Evolutionary conservation across 768 basidiomycete species (phyloP), one percentile per base, ranked within the genome.

Genomic region (Aureoboletus auriporus): DNA sequence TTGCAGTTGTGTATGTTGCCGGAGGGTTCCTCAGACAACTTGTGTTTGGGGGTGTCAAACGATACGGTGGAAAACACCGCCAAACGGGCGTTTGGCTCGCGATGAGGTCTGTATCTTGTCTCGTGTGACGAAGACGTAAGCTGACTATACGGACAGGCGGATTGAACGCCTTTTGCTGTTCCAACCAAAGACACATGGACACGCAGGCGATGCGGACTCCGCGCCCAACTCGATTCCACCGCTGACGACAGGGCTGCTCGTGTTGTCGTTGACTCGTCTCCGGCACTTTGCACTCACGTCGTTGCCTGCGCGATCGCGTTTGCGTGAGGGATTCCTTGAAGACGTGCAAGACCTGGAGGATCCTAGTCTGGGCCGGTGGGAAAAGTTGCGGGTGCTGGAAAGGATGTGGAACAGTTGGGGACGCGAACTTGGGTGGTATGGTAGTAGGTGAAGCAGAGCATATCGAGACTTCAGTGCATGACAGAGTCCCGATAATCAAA

Each of bases 341-440:
- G 94, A 98, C 59, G 78, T 96, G 1, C 72, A 75, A 28, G 85
- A 92, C 65, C 64, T 97, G 44, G 92, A 93, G 65, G 80, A 91
- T 58, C 82, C 86, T 1, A 71, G 70, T 52, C 62, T 94, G 43
- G 78, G 77, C 8, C 70, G 82, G 46, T 73, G 74, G 40, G 89
- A 89, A 59, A 93, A 94, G 69, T 62, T 90, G 61, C 69, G 75
- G 39, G 85, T 93, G 2, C 72, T 95, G 5, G 82, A 92, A 42
- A 70, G 90, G 61, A 92, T 95, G 82, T 92, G 93, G 90, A 79
- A 86, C 57, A 82, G 81, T 47, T 97, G 92, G 91, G 86, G 86
- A 1, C 67, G 57, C 7, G 69, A 73, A n/a, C 72, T 89, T 16
- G 83, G 78, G 16, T 93, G 83, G 87, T 69, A 66, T 23, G 20